Evolutionary conservation across 352 stramenopile genomes (phyloP), one percentile per base, ranked within the genome.

Genomic region (Phytopythium montanum): DNA sequence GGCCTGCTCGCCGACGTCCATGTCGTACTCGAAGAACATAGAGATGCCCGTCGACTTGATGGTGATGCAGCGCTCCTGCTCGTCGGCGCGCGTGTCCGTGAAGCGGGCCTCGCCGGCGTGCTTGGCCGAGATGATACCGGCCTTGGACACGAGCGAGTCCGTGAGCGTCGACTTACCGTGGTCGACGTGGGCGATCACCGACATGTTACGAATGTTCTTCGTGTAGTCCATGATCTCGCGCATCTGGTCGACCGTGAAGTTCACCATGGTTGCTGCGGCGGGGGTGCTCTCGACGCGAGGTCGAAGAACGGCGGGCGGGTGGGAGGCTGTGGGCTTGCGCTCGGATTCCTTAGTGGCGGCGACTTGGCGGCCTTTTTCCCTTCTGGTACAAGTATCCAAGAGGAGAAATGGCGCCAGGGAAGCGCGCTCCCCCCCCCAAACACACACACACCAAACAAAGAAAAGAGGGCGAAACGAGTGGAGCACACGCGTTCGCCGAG

Each of bases 191-290:
- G 97, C 97, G 86, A 99, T 99, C 66, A 99, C 97, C 66, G 92
- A 99, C 95, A 99, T 99, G 75, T 98, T 99, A 91, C 98, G 94
- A 87, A 99, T 99, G 88, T 99, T 99, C 89, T 99, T 96, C 75
- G 98, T 99, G 81, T 99, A 95, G 93, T 99, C 97, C 84, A 94
- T 94, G 80, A 96, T 94, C 71, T 97, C 92, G 82, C 97, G 94
- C 92, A 99, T 98, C 88, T 99, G 97, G 51, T 99, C 97, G 70
- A 98, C 87, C 71, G 97, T 99, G 82, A 99, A 99, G 93, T 99
- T 99, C 68, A 99, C 76, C 76, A 86, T 86, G 66, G 65, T 80
- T 79, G 69, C 71, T 81, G 69, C 71, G 79, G 60, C 58, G 51
- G 46, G 41, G 28, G 58, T 68, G 52, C 38, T 45, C 60, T 66